Evolutionary conservation across 139 green algal species (phyloP), one percentile per base, ranked within the genome.

Genomic region (Picochlorum sp.): DNA sequence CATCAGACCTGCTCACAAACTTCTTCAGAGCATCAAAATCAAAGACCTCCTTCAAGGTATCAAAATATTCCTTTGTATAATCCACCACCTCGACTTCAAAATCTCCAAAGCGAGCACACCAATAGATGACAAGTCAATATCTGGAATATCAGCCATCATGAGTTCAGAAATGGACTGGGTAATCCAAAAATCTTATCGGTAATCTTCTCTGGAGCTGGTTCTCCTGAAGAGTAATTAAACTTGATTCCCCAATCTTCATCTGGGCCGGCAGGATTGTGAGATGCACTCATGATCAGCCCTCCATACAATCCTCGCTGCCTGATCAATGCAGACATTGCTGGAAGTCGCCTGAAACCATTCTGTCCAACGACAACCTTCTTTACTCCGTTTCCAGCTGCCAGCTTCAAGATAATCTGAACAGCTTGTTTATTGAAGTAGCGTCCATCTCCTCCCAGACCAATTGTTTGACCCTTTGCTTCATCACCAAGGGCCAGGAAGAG

Each of bases 161-260:
- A 97, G 82, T 38, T 81, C 68, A 6, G 69, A 74, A 71, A 98
- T 91, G 47, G 71, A 88, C 61, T 85, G 61, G 13, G 92, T 98
- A 89, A 90, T 16, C 74, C 85, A 62, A 83, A 98, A 78, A 98
- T 98, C 69, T 94, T 87, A 72, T 98, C 86, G 6, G 94, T 99
- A 76, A 99, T 97, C 65, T 84, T 82, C 88, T 98, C 94, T 7
- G 94, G 94, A 2, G 94, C 94, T 26, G 94, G 94, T 84, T 98
- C 90, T 16, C 92, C 92, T 45, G 52, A 75, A 32, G 28, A 90
- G 84, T 94, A 97, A 84, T 99, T 98, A 85, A 99, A 98, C 82
- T 99, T 99, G 83, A 99, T 99, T 75, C 94, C 94, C 80, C 91
- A 99, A 85, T 99, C 94, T 70, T 95, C 87, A 13, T 99, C 84